These are phyloP conservation scores for Lactarius tabidus DNA, from an alignment of 768 basidiomycete species.

Conservation along the genomic window DNA sequence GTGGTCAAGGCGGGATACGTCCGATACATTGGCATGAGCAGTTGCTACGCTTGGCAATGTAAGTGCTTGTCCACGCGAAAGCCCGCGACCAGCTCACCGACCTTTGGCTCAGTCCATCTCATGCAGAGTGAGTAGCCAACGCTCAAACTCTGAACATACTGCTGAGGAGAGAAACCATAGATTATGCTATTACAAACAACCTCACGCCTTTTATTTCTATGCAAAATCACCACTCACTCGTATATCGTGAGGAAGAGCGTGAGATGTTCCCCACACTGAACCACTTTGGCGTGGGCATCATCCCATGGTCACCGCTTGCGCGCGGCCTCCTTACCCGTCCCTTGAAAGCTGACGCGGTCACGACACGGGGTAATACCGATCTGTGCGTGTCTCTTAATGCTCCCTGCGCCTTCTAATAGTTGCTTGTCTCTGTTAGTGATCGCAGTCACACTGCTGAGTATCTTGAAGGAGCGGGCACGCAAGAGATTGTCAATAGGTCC, in stretches of 20 bases:
- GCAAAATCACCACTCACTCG: constrained; percentile 31
- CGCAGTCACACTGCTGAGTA: not conserved
- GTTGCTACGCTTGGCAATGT: constrained; percentile 33
- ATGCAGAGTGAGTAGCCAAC: constrained; percentile 22
- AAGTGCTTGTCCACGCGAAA: constrained; percentile 4
- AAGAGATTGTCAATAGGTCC: constrained; percentile 22
- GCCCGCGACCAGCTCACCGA: constrained; percentile 10
- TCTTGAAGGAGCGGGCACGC: constrained; percentile 9
- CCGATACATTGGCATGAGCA: constrained; percentile 34
- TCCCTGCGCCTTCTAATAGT: not conserved
- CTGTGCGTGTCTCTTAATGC: constrained; percentile 1
- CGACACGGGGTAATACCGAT: constrained; percentile 8
- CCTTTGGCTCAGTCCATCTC: constrained; percentile 8
- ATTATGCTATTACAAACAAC: constrained; percentile 22
- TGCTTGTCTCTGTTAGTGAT: not conserved
- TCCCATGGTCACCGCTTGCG: constrained; percentile 24
- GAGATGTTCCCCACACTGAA: constrained; percentile 35
- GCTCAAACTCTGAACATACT: constrained; percentile 9
- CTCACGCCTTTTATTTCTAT: constrained; percentile 24
- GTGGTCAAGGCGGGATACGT: constrained; percentile 38
- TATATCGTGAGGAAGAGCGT: constrained; percentile 41
- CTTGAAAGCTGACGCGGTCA: not conserved
- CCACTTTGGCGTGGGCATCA: constrained; percentile 24
- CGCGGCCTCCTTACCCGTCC: constrained; percentile 24
- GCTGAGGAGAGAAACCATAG: constrained; percentile 19